Evolutionary conservation across 306 rosid species (phyloP).

Genomic region (Cucurbita moschata): DNA sequence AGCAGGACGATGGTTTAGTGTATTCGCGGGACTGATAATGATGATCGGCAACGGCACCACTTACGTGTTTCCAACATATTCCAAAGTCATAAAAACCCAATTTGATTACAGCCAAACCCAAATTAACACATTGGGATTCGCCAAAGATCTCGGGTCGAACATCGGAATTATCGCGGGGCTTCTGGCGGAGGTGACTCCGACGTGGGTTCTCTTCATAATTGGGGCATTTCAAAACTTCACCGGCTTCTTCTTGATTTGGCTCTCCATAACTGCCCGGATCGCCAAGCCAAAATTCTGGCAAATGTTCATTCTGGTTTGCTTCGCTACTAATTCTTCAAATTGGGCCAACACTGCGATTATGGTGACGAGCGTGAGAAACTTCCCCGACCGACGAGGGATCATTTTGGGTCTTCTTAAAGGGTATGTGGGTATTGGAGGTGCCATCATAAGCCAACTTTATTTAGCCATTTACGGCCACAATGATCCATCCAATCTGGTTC

Average conservation of each 20-base stretch:
- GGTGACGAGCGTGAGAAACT: too few relatives aligned
- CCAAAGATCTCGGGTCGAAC: not conserved
- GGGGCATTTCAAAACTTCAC: not conserved
- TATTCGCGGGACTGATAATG: not conserved
- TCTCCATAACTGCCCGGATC: not conserved
- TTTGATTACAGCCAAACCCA: conserved; percentile 1
- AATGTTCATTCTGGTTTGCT: too few relatives aligned
- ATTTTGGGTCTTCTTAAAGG: too few relatives aligned
- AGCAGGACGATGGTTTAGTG: not conserved
- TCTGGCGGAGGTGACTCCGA: not conserved
- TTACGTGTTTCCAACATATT: not conserved
- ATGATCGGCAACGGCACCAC: not conserved
- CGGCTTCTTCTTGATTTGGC: not conserved
- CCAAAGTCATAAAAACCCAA: not conserved
- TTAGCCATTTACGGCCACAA: too few relatives aligned
- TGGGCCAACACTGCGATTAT: too few relatives aligned
- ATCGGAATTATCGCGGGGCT: not conserved
- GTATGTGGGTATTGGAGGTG: too few relatives aligned
- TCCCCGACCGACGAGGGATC: too few relatives aligned
- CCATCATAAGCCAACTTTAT: too few relatives aligned
- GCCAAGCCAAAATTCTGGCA: too few relatives aligned
- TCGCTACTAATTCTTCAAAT: too few relatives aligned
- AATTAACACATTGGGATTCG: not conserved
- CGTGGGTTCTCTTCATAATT: not conserved
- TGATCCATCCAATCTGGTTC: too few relatives aligned